Conservation (phyloP, 2,329 filamentous ascomycete species). For the Colletotrichum theobromicola region DNA sequence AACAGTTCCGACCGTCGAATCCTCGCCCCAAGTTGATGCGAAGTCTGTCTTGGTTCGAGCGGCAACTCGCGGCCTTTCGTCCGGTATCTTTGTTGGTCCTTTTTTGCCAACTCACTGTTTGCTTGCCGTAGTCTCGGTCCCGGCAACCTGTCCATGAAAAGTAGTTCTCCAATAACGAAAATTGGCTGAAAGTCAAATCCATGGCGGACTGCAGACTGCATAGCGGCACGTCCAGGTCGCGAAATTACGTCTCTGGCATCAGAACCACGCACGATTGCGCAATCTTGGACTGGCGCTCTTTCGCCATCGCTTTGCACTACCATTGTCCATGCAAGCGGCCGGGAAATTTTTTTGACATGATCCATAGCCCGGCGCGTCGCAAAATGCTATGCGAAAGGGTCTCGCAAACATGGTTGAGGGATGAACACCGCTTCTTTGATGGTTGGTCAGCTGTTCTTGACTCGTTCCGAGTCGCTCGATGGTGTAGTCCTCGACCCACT, state of each 20-base stretch:
- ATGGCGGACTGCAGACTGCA: background rate
- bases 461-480: conserved; percentile 17
- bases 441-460: conserved; percentile 20
- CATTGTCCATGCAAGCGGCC: conserved; percentile 10
- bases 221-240: background rate
- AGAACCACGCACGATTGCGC: conserved; percentile 19
- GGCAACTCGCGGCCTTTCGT: background rate
- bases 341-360: conserved; percentile 19
- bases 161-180: background rate
- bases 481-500: conserved; percentile 20
- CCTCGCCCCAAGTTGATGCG: background rate
- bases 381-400: background rate
- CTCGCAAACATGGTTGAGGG: conserved; percentile 9
- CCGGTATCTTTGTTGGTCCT: background rate
- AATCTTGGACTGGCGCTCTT: conserved; percentile 1
- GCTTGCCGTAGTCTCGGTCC: background rate
- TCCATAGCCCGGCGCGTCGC: background rate
- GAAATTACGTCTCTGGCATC: conserved; percentile 20
- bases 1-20: background rate
- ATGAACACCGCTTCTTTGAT: conserved; percentile 21
- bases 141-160: background rate
- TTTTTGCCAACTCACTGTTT: background rate
- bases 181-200: background rate
- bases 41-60: background rate
- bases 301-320: background rate